Evolutionary conservation across 106 monocot species (phyloP).

Genomic region (Allium sativum): DNA sequence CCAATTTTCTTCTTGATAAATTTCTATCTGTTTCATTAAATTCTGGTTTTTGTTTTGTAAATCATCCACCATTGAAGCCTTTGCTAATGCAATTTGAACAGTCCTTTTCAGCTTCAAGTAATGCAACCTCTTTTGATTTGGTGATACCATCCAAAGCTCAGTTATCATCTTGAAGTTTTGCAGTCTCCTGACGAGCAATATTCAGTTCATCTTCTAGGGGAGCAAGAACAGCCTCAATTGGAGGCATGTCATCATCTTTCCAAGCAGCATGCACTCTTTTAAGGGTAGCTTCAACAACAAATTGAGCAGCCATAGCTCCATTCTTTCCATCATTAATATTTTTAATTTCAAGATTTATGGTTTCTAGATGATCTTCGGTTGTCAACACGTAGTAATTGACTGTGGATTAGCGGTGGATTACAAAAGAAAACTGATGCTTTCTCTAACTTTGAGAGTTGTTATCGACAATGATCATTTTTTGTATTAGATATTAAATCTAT

Average conservation of each 20-base stretch:
- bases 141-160: conserved; percentile 93
- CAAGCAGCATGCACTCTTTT: conserved; percentile 94
- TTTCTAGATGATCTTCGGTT: no score
- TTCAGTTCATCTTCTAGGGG: conserved; percentile 88
- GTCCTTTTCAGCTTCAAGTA: conserved; percentile 91
- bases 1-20: conserved; percentile 97
- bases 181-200: conserved; percentile 72
- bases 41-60: conserved; percentile 96
- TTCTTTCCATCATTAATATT: conserved; percentile 78
- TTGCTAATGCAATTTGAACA: conserved; percentile 73
- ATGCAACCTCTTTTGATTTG: conserved; percentile 91
- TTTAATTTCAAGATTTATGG: conserved; percentile 89
- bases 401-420: no score
- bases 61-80: conserved; percentile 93
- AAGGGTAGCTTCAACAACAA: conserved; percentile 86
- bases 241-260: conserved; percentile 99
- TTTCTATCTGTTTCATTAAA: conserved; percentile 89
- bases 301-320: conserved; percentile 89
- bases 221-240: conserved; percentile 96
- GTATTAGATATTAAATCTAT: no score
- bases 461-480: no score
- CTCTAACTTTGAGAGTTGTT: no score
- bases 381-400: no score
- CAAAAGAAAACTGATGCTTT: no score
- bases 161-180: conserved; percentile 85